Base-by-base conservation (phyloP, 805 yeast species). In the Spathaspora gorwiae region DNA sequence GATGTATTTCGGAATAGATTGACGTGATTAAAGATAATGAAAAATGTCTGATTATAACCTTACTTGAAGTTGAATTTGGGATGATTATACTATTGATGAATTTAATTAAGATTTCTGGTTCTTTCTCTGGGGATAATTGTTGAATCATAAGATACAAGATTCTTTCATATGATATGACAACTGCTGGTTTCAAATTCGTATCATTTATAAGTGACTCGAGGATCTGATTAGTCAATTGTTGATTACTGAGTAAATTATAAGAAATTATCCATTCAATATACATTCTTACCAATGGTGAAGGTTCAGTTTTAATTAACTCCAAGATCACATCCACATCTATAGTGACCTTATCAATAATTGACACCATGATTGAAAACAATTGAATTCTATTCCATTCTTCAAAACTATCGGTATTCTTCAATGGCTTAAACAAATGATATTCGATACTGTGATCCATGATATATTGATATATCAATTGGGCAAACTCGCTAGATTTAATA, bases 231-330 rank as follows among this genome's bases (percentile, higher is more conserved):
- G 42, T 44, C 5, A 56, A 40, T 10, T 8, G 14, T n/a, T 40
- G 35, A 26, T 39, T 31, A n/a, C 55, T 54, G 11, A 66, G 48
- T 39, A 80, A 57, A 15, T 72, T 65, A 12, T 68, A 62, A 0
- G 87, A 76, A 35, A 84, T 62, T 11, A 83, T 68, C 96, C 96
- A 90, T 56, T 90, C 97, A 44, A 87, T 64, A 54, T 84, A 87
- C 2, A 76, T 65, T 46, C 97, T 75, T 5, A 80, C 86, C 39
- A 81, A 66, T 0, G 97, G 97, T 50, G 94, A 84, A 11, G 87
- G 79, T 50, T 92, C 98, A 2, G 67, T 62, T 11, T 57, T 72
- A 7, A 70, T 53, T 29, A 66, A 44, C 1, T 47, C 40, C 36
- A 73, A 67, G 10, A 87, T 65, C 0, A 43, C 41, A 0, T 61